Base-by-base conservation (phyloP, 2,329 filamentous ascomycete species). In the Trichoderma sp. region DNA sequence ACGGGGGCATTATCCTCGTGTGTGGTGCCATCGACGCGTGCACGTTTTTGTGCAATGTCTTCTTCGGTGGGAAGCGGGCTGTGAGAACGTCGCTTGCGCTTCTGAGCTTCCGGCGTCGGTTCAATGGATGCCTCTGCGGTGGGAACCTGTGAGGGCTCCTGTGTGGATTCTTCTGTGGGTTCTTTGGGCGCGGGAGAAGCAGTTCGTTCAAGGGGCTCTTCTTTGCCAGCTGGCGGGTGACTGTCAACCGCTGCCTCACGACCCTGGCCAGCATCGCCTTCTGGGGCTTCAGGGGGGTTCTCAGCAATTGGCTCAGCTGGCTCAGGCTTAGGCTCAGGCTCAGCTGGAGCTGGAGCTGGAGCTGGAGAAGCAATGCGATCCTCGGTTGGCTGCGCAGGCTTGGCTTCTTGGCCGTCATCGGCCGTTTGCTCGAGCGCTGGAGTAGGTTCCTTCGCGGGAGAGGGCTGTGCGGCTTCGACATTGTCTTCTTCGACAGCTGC, bases 11-110 rank as follows among this genome's bases (percentile, higher is more conserved):
- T 6, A 12, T 58, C 71, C 15, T 58, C 71, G 34, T 72, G 57
- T 7, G 63, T 34, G 30, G 26, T 58, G 4, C 21, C 12, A 12
- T 82, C 84, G 62, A 85, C 81, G 74, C 86, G 87, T 12, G 84
- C 81, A 73, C 87, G 89, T 78, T 92, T 92, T 65, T 82, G 83
- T 58, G 85, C 83, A 62, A 86, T 80, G 15, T 87, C 86, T 71
- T 89, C 85, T 28, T 83, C 81, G 11, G 84, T 86, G 9, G 87
- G 87, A 24, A 86, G 83, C 43, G 90, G 91, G 71, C 86, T 92
- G 71, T 85, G 84, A 57, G 90, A 93, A 75, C 90, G 86, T 75
- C 90, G 88, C 80, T 92, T 93, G 73, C 91, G 86, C 80, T 91
- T 92, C 75, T 88, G 88, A 53, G 83, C 83, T 75, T 91, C 89